phyloP scores from a whole-genome alignment of 768 basidiomycete genomes.

The Lanmaoa rubissima region DNA sequence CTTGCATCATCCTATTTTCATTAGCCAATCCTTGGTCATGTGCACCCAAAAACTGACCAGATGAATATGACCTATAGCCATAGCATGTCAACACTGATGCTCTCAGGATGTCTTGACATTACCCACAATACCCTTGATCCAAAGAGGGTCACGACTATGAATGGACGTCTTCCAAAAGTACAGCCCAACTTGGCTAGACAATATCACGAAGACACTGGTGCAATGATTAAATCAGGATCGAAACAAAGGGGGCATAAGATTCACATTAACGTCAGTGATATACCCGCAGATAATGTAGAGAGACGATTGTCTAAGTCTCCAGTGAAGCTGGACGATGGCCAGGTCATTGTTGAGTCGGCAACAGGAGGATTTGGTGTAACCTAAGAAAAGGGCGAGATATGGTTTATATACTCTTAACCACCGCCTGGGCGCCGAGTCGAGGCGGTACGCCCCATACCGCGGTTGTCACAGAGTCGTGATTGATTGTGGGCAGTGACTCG shows the following conservation, averaged over 20 bases:
- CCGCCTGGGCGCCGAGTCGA: not conserved
- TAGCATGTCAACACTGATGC: not conserved
- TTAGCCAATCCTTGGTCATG: not conserved
- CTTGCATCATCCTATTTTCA: conserved; percentile 21
- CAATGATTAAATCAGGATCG: not conserved
- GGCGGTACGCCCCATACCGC: conserved; percentile 2
- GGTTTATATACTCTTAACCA: conserved; percentile 11
- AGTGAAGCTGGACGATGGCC: not conserved
- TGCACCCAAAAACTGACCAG: conserved; percentile 17
- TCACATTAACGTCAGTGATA: conserved; percentile 18
- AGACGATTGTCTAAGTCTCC: conserved; percentile 1
- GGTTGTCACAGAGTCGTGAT: not conserved
- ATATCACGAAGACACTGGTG: conserved; percentile 17
- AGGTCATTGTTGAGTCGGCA: conserved; percentile 3
- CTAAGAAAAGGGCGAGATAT: not conserved
- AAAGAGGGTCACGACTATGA: conserved; percentile 17
- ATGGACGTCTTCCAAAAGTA: conserved; percentile 20
- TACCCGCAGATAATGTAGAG: conserved; percentile 6
- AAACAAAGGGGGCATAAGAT: not conserved
- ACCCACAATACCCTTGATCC: conserved; percentile 24
- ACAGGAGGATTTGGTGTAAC: not conserved
- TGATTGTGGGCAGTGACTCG: not conserved
- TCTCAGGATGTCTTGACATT: not conserved
- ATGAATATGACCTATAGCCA: conserved; percentile 16
- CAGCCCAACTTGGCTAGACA: conserved; percentile 24